phyloP scores from a whole-genome alignment of 306 rosid species.

The Prunus mongolica region DNA sequence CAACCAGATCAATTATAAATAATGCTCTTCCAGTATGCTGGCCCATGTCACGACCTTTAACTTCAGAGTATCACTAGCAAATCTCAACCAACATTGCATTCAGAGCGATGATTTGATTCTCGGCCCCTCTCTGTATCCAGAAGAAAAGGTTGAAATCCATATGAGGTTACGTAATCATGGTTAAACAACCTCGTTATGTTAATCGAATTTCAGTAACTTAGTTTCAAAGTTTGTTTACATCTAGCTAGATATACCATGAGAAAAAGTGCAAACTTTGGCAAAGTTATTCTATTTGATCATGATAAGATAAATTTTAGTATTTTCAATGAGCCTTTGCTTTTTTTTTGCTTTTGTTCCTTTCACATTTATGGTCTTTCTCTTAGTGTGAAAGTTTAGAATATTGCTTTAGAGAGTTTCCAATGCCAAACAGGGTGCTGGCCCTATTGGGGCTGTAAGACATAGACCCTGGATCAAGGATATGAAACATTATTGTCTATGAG shows the following conservation, averaged over 20 bases:
- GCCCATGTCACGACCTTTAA: neutral
- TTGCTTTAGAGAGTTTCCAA: neutral
- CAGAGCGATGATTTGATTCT: too few species aligned
- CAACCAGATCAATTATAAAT: slow-evolving; percentile 9
- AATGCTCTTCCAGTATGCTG: slow-evolving; percentile 4
- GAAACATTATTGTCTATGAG: neutral
- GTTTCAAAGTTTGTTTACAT: neutral
- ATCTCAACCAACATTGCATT: slow-evolving; percentile 5
- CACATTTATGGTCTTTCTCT: slow-evolving; percentile 2
- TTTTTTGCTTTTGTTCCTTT: neutral
- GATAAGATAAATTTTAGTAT: too few species aligned
- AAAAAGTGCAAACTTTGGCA: neutral
- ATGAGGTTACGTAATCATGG: too few species aligned
- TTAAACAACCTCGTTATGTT: too few species aligned
- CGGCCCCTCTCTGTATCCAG: too few species aligned
- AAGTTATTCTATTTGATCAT: neutral
- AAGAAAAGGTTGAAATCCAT: too few species aligned
- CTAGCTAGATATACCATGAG: neutral
- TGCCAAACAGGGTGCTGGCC: neutral
- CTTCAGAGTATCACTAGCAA: neutral
- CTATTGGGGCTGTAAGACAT: neutral
- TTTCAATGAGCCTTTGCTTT: neutral
- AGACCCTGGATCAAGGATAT: slow-evolving; percentile 1
- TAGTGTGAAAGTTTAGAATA: neutral
- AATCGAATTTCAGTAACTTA: neutral